Conservation (phyloP, 306 rosid genomes). For the Gillenia trifoliata region DNA sequence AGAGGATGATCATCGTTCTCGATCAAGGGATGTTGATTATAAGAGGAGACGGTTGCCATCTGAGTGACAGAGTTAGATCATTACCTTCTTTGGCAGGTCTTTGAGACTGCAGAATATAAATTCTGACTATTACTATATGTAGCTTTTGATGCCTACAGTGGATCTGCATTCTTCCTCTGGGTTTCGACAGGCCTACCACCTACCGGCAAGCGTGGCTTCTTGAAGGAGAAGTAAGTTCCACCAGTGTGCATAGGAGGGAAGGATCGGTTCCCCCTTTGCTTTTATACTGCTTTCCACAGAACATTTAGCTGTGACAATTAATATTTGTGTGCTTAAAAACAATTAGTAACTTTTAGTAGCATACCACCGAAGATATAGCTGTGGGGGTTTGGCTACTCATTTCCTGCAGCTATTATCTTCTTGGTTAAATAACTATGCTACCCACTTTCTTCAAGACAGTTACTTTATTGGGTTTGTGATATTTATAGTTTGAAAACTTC, state of each 20-base stretch:
- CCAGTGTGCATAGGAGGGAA: constrained; percentile 20
- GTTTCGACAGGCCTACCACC: neutral
- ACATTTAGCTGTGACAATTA: constrained; percentile 13
- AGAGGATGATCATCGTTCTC: constrained; percentile 39
- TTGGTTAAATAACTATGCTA: constrained; percentile 11
- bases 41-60: constrained; percentile 44
- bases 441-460: constrained; percentile 20
- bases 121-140: constrained; percentile 4
- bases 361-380: constrained; percentile 19
- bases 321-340: constrained; percentile 24
- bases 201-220: constrained; percentile 12
- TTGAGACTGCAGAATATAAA: constrained; percentile 8
- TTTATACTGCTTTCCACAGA: constrained; percentile 15
- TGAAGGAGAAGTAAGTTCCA: constrained; percentile 35
- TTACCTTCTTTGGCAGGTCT: constrained; percentile 3
- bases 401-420: constrained; percentile 22
- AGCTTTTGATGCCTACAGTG: constrained; percentile 8
- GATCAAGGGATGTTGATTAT: constrained; percentile 46
- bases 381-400: constrained; percentile 18
- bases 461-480: constrained; percentile 23
- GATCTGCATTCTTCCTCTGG: constrained; percentile 13
- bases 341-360: constrained; percentile 18
- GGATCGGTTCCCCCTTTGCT: constrained; percentile 18
- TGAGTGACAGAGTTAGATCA: constrained; percentile 18
- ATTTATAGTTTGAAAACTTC: constrained; percentile 9